These are phyloP conservation scores for Auricularia auricula-judae DNA, from an alignment of 768 basidiomycete genomes.

Conservation along the genomic window DNA sequence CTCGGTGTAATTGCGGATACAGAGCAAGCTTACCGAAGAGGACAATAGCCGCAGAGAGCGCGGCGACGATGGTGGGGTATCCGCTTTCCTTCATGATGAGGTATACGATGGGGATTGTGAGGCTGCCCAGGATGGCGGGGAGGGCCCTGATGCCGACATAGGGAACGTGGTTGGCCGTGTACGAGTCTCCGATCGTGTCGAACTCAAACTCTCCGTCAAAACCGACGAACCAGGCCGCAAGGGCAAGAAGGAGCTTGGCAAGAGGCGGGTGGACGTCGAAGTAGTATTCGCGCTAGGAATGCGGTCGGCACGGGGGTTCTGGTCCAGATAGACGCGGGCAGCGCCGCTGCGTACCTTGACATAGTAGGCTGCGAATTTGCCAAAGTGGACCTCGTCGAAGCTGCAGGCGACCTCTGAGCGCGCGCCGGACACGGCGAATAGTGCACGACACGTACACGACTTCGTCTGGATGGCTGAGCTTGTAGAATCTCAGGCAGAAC, in stretches of 20 bases:
- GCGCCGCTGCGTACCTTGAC: slow-evolving; percentile 23
- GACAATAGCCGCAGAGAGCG: slow-evolving; percentile 78
- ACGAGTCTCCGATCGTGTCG: slow-evolving; percentile 91
- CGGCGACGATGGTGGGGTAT: slow-evolving; percentile 81
- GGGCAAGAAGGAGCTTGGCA: slow-evolving; percentile 87
- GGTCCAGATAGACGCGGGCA: neutral
- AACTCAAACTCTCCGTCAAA: slow-evolving; percentile 92
- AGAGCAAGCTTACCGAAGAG: slow-evolving; percentile 64
- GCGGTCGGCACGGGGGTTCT: neutral
- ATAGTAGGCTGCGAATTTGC: slow-evolving; percentile 95
- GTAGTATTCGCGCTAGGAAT: slow-evolving; percentile 71
- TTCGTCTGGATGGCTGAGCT: slow-evolving; percentile 89
- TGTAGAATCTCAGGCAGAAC: slow-evolving; percentile 82
- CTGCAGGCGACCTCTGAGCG: slow-evolving; percentile 26
- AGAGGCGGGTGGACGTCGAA: slow-evolving; percentile 99
- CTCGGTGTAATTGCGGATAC: neutral
- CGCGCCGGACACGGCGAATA: neutral
- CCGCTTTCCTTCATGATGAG: slow-evolving; percentile 98
- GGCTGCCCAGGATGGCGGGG: slow-evolving; percentile 81
- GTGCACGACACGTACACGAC: slow-evolving; percentile 58
- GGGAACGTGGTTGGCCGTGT: slow-evolving; percentile 76
- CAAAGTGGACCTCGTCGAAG: slow-evolving; percentile 98
- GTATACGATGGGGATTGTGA: slow-evolving; percentile 86
- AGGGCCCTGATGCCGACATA: slow-evolving; percentile 90
- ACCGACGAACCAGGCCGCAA: slow-evolving; percentile 93